These are phyloP conservation scores for Inonotus hispidus DNA, from an alignment of 1,284 basidiomycete genomes.

Conservation along the genomic window DNA sequence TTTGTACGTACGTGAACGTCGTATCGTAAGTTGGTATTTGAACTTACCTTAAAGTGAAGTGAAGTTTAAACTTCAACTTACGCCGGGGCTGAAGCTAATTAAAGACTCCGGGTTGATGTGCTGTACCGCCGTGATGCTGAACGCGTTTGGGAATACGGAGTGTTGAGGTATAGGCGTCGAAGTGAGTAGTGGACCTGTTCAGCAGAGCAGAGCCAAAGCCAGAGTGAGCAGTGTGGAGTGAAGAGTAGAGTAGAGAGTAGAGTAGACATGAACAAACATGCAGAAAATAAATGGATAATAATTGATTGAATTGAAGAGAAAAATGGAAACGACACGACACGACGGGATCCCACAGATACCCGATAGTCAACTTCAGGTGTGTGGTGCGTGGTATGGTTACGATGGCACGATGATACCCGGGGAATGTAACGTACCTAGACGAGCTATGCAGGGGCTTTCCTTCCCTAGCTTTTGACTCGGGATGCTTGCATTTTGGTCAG, in stretches of 20 bases:
- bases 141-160: conserved; percentile 50
- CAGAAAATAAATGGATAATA: not conserved
- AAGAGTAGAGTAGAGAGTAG: too few relatives aligned
- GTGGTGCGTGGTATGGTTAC: not conserved
- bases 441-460: conserved; percentile 32
- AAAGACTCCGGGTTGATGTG: conserved; percentile 31
- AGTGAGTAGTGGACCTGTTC: conserved; percentile 44
- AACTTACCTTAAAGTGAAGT: not conserved
- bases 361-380: not conserved
- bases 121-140: conserved; percentile 62
- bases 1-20: too few relatives aligned
- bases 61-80: not conserved
- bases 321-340: not conserved
- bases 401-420: not conserved
- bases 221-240: too few relatives aligned
- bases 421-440: conserved; percentile 31
- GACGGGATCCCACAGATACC: not conserved
- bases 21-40: too few relatives aligned
- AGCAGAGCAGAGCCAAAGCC: too few relatives aligned
- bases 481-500: conserved; percentile 23
- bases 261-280: conserved; percentile 35
- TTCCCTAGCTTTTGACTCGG: conserved; percentile 30
- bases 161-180: conserved; percentile 44
- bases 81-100: not conserved
- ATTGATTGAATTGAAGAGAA: conserved; percentile 4